Percentiles rank a stretch among this genome's conserved stretches.
Evolutionary conservation across 352 stramenopile species (phyloP).

Genomic region (Phytophthora syringae): DNA sequence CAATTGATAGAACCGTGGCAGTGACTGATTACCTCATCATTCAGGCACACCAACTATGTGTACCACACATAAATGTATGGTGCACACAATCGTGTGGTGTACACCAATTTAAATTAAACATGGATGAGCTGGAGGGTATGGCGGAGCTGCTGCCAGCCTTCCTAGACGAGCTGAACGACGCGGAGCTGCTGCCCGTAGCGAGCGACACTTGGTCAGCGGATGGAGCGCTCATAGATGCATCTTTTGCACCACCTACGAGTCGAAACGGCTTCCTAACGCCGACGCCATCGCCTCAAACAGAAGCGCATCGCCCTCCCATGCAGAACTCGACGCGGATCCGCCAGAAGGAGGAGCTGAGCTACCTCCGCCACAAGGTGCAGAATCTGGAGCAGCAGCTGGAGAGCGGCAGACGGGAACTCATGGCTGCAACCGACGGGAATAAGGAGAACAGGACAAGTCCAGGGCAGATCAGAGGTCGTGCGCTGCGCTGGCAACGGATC

Average conservation of each 20-base stretch:
- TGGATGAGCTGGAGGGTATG: constrained; percentile 18
- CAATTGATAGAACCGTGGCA: too few relatives aligned
- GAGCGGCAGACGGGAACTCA: constrained; percentile 13
- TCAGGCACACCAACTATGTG: too few relatives aligned
- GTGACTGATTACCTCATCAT: too few relatives aligned
- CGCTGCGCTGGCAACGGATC: constrained; percentile 43
- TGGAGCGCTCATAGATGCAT: too few relatives aligned
- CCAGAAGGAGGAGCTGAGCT: constrained; percentile 63
- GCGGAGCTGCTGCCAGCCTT: constrained; percentile 30
- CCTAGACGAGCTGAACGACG: constrained; percentile 40
- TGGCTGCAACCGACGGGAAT: constrained; percentile 5
- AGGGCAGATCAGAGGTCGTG: constrained; percentile 5
- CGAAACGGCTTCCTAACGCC: constrained; percentile 9
- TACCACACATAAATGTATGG: too few relatives aligned
- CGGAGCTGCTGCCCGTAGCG: constrained; percentile 32
- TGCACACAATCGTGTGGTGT: too few relatives aligned
- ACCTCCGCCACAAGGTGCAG: constrained; percentile 52
- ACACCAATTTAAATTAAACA: too few relatives aligned
- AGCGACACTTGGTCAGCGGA: too few relatives aligned
- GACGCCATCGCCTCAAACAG: not conserved
- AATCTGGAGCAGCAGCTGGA: constrained; percentile 49
- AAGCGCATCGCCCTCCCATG: constrained; percentile 31
- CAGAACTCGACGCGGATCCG: constrained; percentile 60
- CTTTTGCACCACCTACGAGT: not conserved
- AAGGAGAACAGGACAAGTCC: constrained; percentile 13